These are phyloP conservation scores for Chloris gayana DNA, from an alignment of 176 grass and related monocot species.

Conservation along the genomic window DNA sequence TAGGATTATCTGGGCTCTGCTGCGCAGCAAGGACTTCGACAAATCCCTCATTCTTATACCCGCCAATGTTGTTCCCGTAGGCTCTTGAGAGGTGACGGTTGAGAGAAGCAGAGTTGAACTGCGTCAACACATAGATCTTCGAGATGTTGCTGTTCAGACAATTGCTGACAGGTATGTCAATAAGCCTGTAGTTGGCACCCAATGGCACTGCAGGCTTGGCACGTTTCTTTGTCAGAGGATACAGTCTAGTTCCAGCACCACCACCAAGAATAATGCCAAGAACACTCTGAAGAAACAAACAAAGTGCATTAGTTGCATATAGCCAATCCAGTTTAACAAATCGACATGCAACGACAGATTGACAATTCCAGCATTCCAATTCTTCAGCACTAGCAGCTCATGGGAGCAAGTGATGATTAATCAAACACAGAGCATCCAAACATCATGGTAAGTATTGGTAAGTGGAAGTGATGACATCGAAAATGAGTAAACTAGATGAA, in stretches of 20 bases:
- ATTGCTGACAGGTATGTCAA: conserved; percentile 98
- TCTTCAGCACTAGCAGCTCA: neutral
- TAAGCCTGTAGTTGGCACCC: conserved; percentile 93
- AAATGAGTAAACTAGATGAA: conserved; percentile 19
- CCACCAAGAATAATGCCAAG: conserved; percentile 98
- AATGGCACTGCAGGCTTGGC: conserved; percentile 96
- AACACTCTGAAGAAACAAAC: conserved; percentile 78
- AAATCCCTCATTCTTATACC: conserved; percentile 93
- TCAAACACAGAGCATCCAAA: neutral
- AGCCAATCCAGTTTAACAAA: conserved; percentile 25
- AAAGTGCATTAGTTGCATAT: neutral
- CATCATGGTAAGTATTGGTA: neutral
- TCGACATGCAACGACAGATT: neutral
- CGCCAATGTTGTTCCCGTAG: conserved; percentile 83
- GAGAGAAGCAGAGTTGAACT: conserved; percentile 95
- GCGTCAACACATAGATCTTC: conserved; percentile 97
- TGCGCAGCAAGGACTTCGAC: conserved; percentile 97
- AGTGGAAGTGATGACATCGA: conserved; percentile 2
- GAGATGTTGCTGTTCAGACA: conserved; percentile 93
- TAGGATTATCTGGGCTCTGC: conserved; percentile 97
- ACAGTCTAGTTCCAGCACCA: conserved; percentile 90
- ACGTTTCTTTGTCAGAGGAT: conserved; percentile 94
- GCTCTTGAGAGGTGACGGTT: conserved; percentile 95
- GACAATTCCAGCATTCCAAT: neutral
- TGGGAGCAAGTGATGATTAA: neutral